phyloP scores from a whole-genome alignment of 495 filamentous ascomycete species.

The Aeminium ludgeri region DNA sequence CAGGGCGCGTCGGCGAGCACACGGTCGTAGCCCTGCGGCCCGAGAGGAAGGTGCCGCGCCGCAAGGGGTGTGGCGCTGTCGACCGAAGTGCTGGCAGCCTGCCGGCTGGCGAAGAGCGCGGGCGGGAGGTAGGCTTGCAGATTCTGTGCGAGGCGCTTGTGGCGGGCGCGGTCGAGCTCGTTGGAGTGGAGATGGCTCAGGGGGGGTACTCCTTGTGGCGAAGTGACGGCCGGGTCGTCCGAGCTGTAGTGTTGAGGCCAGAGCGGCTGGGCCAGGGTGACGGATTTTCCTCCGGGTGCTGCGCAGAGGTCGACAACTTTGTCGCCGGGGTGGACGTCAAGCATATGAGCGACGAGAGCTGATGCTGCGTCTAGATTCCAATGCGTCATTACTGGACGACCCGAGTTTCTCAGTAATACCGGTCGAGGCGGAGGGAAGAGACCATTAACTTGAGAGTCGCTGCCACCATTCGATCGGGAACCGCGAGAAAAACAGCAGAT shows the following conservation, averaged over 20 bases:
- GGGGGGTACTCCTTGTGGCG: not conserved
- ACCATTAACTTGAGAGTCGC: too few relatives aligned
- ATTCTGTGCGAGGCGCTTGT: conserved; percentile 7
- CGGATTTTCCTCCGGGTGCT: conserved; percentile 11
- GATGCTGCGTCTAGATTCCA: conserved; percentile 13
- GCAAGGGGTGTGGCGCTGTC: not conserved
- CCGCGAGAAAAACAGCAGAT: too few relatives aligned
- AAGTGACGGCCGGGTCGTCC: not conserved
- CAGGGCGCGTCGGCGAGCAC: conserved; percentile 12
- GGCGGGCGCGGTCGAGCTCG: conserved; percentile 4
- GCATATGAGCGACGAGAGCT: conserved; percentile 4
- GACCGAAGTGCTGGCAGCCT: not conserved
- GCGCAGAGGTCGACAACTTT: conserved; percentile 12
- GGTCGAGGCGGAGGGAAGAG: not conserved
- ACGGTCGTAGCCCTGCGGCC: conserved; percentile 4
- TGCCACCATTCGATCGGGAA: too few relatives aligned
- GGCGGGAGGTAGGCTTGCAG: conserved; percentile 9
- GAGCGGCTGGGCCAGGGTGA: conserved; percentile 3
- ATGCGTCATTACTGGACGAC: conserved; percentile 4
- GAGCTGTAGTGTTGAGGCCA: conserved; percentile 1
- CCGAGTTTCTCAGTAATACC: not conserved
- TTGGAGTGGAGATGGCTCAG: conserved; percentile 4
- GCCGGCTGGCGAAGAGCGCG: not conserved
- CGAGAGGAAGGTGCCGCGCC: not conserved
- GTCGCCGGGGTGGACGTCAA: conserved; percentile 4